Conservation (phyloP, 1,139 yeast species). For the Yamadazyma diddensiae region DNA sequence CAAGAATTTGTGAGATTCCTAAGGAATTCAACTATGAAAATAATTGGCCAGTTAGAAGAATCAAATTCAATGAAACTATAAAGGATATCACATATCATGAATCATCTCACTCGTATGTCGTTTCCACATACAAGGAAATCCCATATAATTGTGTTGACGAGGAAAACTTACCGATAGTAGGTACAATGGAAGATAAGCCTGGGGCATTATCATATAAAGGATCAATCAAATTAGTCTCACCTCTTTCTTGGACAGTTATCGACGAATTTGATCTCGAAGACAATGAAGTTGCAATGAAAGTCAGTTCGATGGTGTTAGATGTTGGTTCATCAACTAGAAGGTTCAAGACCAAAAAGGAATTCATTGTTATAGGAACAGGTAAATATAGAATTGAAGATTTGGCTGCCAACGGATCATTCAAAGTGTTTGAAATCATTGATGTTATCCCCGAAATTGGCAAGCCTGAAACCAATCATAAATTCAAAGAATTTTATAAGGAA, state of each 20-base stretch:
- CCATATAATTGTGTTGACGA: slow-evolving; percentile 73
- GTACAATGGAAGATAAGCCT: slow-evolving; percentile 47
- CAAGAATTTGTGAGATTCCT: slow-evolving; percentile 66
- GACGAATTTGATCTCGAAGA: slow-evolving; percentile 66
- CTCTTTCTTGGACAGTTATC: slow-evolving; percentile 72
- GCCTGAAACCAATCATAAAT: slow-evolving; percentile 79
- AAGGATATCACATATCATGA: slow-evolving; percentile 74
- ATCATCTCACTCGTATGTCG: slow-evolving; percentile 58
- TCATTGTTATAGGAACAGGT: slow-evolving; percentile 77
- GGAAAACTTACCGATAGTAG: slow-evolving; percentile 65
- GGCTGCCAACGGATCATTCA: slow-evolving; percentile 76
- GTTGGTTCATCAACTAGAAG: slow-evolving; percentile 45
- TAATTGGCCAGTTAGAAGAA: slow-evolving; percentile 57
- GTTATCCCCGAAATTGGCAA: slow-evolving; percentile 88
- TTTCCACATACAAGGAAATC: slow-evolving; percentile 60
- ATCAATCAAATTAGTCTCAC: slow-evolving; percentile 63
- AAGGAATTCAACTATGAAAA: slow-evolving; percentile 55
- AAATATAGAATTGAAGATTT: slow-evolving; percentile 78
- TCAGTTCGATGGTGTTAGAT: slow-evolving; percentile 60
- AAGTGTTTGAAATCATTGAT: slow-evolving; percentile 71
- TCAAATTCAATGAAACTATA: slow-evolving; percentile 60
- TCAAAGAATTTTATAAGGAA: slow-evolving; percentile 75
- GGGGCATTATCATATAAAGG: slow-evolving; percentile 59
- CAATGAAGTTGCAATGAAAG: slow-evolving; percentile 61
- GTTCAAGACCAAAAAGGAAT: slow-evolving; percentile 61